phyloP scores from a whole-genome alignment of 495 filamentous ascomycete species.

The Aspergillus sclerotioniger region DNA sequence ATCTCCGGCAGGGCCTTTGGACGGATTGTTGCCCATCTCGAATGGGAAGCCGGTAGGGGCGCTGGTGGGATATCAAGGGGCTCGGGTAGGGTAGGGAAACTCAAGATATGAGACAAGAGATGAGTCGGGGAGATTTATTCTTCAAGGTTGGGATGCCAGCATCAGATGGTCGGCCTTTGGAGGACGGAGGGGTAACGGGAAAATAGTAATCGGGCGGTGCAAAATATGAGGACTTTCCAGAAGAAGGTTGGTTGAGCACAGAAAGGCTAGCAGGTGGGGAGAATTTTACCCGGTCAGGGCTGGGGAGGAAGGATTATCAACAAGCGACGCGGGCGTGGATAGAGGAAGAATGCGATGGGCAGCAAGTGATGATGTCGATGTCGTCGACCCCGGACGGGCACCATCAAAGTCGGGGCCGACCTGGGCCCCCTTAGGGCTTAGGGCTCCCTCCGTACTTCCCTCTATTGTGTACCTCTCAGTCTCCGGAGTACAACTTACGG shows the following conservation, averaged over 20 bases:
- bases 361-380: conserved; percentile 24
- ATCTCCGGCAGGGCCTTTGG: conserved; percentile 43
- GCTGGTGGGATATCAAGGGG: conserved; percentile 9
- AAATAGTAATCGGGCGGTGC: conserved; percentile 3
- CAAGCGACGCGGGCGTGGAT: conserved; percentile 6
- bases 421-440: conserved; percentile 24
- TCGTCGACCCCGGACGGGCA: conserved; percentile 16
- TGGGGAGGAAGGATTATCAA: neutral
- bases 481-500: neutral
- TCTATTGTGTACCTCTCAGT: neutral
- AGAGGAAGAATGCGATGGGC: conserved; percentile 3
- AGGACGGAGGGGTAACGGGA: conserved; percentile 15
- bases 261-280: conserved; percentile 5
- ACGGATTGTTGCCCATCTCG: conserved; percentile 52
- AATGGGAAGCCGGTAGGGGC: conserved; percentile 24
- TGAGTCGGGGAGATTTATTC: conserved; percentile 10
- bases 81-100: neutral
- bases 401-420: conserved; percentile 20
- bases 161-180: conserved; percentile 21
- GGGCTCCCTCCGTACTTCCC: conserved; percentile 5
- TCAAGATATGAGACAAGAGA: conserved; percentile 1
- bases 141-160: conserved; percentile 24
- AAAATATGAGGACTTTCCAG: neutral
- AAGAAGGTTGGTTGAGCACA: neutral
- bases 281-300: neutral